Percentiles rank a stretch among this genome's conserved stretches.
phyloP scores from a whole-genome alignment of 345 rosid genomes.

The Lepidium aucheri region DNA sequence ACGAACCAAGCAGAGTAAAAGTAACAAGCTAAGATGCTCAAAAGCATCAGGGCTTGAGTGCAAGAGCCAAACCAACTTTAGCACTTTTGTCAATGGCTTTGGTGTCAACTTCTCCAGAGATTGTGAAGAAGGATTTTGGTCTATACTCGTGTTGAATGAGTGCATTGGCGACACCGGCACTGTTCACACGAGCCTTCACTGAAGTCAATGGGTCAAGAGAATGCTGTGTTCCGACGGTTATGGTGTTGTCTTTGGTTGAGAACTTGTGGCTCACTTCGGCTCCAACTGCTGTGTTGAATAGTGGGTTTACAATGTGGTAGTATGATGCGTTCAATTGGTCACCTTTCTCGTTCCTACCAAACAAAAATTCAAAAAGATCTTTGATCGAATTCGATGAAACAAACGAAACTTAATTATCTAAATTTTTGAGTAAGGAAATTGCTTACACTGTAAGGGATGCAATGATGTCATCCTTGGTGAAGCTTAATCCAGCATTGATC shows the following conservation, averaged over 20 bases:
- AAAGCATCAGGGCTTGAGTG: slow-evolving; percentile 58
- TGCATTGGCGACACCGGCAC: slow-evolving; percentile 58
- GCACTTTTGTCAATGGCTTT: slow-evolving; percentile 77
- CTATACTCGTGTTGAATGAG: slow-evolving; percentile 92
- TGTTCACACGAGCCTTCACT: slow-evolving; percentile 74
- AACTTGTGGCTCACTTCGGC: slow-evolving; percentile 70
- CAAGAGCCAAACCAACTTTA: slow-evolving; percentile 79
- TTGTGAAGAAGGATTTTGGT: slow-evolving; percentile 64
- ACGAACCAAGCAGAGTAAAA: background rate
- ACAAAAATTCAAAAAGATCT: background rate
- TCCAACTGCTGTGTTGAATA: slow-evolving; percentile 63
- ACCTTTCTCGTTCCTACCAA: slow-evolving; percentile 70
- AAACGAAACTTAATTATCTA: background rate
- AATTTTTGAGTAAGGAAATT: background rate
- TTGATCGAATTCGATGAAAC: background rate
- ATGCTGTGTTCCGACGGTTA: slow-evolving; percentile 77
- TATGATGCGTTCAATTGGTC: slow-evolving; percentile 61
- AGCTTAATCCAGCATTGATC: slow-evolving; percentile 72
- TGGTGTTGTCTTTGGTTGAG: slow-evolving; percentile 64
- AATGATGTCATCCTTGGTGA: slow-evolving; percentile 57
- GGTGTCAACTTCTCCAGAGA: slow-evolving; percentile 87
- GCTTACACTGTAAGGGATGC: slow-evolving; percentile 71
- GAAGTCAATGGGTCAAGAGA: slow-evolving; percentile 62
- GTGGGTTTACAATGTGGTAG: slow-evolving; percentile 60
- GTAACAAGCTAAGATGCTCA: background rate